phyloP scores from a whole-genome alignment of 2,329 filamentous ascomycete genomes.

The Arthroderma sp. region DNA sequence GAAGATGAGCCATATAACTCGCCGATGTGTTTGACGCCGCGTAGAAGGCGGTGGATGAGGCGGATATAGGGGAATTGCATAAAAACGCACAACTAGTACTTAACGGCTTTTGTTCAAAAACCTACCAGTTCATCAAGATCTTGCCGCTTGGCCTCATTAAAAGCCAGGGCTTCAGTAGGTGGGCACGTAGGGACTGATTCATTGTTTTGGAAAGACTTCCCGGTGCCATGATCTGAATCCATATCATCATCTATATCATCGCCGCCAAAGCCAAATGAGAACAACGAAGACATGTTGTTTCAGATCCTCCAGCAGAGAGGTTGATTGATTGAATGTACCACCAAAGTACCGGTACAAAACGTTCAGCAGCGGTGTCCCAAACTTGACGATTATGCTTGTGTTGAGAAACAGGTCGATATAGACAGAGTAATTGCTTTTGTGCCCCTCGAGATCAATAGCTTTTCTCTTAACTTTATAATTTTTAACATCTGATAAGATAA shows the following conservation, averaged over 20 bases:
- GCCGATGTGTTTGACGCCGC: not conserved
- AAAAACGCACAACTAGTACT: no score
- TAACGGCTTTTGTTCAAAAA: conserved; percentile 7
- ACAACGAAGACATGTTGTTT: conserved; percentile 6
- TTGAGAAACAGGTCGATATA: no score
- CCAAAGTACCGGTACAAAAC: not conserved
- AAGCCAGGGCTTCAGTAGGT: not conserved
- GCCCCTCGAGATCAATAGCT: no score
- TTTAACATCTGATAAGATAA: no score
- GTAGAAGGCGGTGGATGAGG: not conserved
- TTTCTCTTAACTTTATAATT: no score
- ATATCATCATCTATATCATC: conserved; percentile 6
- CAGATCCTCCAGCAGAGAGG: not conserved
- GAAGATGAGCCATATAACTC: not conserved
- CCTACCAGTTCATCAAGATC: conserved; percentile 37
- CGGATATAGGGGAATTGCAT: no score
- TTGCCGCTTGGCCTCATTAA: conserved; percentile 24
- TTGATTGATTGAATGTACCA: not conserved
- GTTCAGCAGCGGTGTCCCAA: no score
- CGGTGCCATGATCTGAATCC: not conserved
- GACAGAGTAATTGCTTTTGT: no score
- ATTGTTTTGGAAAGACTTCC: not conserved
- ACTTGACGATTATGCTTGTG: no score
- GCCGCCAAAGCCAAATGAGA: conserved; percentile 8
- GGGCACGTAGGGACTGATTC: not conserved